Conservation (phyloP, 768 basidiomycete species). For the Podaxis sp. region DNA sequence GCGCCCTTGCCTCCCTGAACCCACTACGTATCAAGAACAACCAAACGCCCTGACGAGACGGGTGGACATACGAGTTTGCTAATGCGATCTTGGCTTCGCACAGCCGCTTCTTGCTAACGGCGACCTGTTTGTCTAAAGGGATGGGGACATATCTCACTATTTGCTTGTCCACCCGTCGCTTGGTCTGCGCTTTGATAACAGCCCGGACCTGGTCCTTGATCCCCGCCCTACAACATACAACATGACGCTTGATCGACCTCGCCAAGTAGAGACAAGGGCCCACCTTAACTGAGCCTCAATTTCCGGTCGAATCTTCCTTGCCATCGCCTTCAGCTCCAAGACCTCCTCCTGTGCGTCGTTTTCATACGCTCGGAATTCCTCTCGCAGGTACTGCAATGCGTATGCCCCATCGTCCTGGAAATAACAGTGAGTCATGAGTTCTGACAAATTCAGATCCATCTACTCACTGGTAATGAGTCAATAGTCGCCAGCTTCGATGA, state of each 20-base stretch:
- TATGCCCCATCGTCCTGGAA: conserved; percentile 10
- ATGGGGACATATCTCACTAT: conserved; percentile 45
- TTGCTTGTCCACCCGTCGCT: conserved; percentile 42
- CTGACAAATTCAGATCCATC: not conserved
- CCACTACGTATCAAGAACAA: not conserved
- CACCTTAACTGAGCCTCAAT: conserved; percentile 16
- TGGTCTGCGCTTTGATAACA: conserved; percentile 40
- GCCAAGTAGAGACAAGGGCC: not conserved
- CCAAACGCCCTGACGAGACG: not conserved
- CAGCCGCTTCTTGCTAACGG: conserved; percentile 39
- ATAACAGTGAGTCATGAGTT: not conserved
- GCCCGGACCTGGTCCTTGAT: conserved; percentile 34
- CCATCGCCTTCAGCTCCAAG: conserved; percentile 16
- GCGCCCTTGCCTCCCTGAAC: conserved; percentile 42
- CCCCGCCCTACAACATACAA: conserved; percentile 20
- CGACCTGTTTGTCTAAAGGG: conserved; percentile 37
- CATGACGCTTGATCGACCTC: not conserved
- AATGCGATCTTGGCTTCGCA: conserved; percentile 39
- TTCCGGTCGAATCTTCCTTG: conserved; percentile 12
- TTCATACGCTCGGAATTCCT: conserved; percentile 18
- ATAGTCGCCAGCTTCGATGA: not conserved
- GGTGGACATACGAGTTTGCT: conserved; percentile 46
- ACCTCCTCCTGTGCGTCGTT: conserved; percentile 13
- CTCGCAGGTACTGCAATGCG: conserved; percentile 18
- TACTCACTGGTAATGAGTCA: not conserved